phyloP scores from a whole-genome alignment of 2,329 filamentous ascomycete genomes.

The Alternaria sp. region DNA sequence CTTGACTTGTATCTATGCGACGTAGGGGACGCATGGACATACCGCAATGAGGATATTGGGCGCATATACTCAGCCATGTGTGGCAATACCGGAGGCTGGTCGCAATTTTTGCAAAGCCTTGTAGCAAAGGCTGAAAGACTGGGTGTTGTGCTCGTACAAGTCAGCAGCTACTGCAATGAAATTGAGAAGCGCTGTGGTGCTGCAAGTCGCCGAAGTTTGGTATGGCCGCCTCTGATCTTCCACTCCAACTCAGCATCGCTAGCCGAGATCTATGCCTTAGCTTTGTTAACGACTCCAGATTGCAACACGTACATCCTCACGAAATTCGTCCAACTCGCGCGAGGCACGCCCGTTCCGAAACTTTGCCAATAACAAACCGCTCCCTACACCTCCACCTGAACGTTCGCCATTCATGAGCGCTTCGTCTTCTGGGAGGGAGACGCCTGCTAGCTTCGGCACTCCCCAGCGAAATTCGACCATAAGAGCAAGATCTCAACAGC shows the following conservation, averaged over 20 bases:
- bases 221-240: constrained; percentile 54
- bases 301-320: constrained; percentile 50
- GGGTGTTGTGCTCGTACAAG: constrained; percentile 72
- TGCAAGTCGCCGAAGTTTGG: constrained; percentile 79
- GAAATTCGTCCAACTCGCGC: constrained; percentile 48
- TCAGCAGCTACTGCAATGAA: constrained; percentile 80
- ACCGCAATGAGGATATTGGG: constrained; percentile 66
- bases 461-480: constrained; percentile 27
- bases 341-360: constrained; percentile 47
- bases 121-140: constrained; percentile 76
- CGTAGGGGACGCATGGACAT: constrained; percentile 69
- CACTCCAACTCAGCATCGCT: not conserved
- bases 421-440: constrained; percentile 29
- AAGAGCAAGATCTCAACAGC: constrained; percentile 27
- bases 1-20: constrained; percentile 78
- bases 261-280: not conserved
- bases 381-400: constrained; percentile 46
- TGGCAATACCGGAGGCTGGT: constrained; percentile 91
- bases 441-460: constrained; percentile 23
- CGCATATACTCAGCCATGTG: constrained; percentile 90
- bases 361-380: constrained; percentile 48
- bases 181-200: constrained; percentile 86
- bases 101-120: constrained; percentile 78
- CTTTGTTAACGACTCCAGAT: constrained; percentile 38
- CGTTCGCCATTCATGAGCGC: constrained; percentile 37